A percentile compares a stretch with the other conserved stretches of the same genome.
Evolutionary conservation across 257 asterid species (phyloP).

Genomic region (Galeopsis tetrahit): DNA sequence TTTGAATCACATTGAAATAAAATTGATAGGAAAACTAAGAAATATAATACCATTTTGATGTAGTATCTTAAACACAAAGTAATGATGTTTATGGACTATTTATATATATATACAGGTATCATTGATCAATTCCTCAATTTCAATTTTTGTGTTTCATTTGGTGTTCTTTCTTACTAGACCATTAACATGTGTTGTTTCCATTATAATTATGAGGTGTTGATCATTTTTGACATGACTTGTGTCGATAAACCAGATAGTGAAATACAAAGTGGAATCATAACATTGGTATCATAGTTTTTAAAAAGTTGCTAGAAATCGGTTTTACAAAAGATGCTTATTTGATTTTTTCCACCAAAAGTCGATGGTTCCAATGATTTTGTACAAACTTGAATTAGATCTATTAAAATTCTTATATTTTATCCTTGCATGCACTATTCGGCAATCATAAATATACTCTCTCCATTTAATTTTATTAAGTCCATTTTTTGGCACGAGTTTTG

Average conservation of each 20-base stretch:
- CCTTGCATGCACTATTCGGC: constrained; percentile 33
- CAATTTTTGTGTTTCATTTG: no score
- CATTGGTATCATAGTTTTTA: no score
- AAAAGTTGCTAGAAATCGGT: no score
- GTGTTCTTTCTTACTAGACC: no score
- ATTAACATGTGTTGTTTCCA: no score
- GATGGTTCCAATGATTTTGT: constrained; percentile 33
- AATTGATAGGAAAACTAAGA: constrained; percentile 22
- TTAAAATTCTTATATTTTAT: background rate
- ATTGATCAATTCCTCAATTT: no score
- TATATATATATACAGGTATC: background rate
- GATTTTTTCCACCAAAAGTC: constrained; percentile 2
- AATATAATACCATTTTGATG: constrained; percentile 11
- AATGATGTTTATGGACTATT: background rate
- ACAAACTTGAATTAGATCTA: background rate
- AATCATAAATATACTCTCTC: background rate
- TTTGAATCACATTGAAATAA: constrained; percentile 23
- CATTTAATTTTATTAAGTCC: no score
- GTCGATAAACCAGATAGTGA: no score
- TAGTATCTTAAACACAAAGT: background rate
- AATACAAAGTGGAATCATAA: no score
- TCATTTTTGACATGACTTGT: no score
- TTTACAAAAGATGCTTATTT: constrained; percentile 8
- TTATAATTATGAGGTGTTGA: no score
- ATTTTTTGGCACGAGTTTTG: no score